A percentile compares a stretch with the other conserved stretches of the same genome.
These are phyloP conservation scores for Leucosporidium scottii DNA, from an alignment of 768 basidiomycete genomes.

Conservation along the genomic window DNA sequence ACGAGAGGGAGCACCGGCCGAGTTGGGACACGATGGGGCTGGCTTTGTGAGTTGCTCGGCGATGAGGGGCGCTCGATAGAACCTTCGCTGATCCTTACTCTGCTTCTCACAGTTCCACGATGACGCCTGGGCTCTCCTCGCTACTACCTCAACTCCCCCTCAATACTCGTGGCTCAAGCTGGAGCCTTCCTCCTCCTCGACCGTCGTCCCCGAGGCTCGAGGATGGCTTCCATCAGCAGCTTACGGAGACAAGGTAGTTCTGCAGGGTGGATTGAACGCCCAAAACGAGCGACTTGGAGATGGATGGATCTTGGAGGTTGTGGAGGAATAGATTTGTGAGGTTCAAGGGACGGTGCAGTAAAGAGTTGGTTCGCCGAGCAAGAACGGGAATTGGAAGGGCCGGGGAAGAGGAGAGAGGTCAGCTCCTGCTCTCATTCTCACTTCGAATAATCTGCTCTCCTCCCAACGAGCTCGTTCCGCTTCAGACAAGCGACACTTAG, in stretches of 20 bases:
- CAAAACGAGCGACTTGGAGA: slow-evolving; percentile 47
- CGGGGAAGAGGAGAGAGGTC: no score
- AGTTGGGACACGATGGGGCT: slow-evolving; percentile 45
- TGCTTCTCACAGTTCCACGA: slow-evolving; percentile 40
- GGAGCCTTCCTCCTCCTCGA: slow-evolving; percentile 7
- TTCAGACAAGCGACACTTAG: no score
- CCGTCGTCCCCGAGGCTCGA: slow-evolving; percentile 40
- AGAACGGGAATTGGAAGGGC: no score
- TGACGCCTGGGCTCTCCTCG: slow-evolving; percentile 41
- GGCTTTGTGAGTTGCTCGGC: slow-evolving; percentile 33
- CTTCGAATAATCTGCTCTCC: no score
- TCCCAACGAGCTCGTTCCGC: no score
- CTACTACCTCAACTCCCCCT: neutral
- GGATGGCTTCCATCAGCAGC: slow-evolving; percentile 48
- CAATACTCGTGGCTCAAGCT: slow-evolving; percentile 1
- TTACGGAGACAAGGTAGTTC: slow-evolving; percentile 39
- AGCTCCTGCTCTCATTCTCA: no score
- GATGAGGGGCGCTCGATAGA: neutral
- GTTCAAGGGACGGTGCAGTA: no score
- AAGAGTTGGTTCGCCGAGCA: no score
- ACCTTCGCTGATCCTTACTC: neutral
- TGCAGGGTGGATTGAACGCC: slow-evolving; percentile 47
- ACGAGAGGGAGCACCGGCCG: slow-evolving; percentile 39
- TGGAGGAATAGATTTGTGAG: slow-evolving; percentile 12
- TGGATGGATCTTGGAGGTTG: slow-evolving; percentile 46